Evolutionary conservation across 2,329 filamentous ascomycete species (phyloP), one percentile per base, ranked within the genome.

Genomic region (Epichloe festucae): DNA sequence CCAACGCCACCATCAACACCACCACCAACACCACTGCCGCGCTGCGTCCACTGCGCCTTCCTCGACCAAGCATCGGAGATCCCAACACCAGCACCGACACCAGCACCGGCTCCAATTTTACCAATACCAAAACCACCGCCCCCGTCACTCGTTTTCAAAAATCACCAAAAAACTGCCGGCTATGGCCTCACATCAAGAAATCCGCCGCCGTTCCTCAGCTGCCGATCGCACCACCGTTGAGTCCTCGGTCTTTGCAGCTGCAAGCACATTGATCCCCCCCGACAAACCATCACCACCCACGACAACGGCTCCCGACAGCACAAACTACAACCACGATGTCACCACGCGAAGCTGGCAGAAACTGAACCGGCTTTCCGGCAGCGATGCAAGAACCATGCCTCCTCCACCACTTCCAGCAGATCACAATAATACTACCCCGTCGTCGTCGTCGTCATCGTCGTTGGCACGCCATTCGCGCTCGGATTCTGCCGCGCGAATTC

Each of bases 401-500:
- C 63, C 64, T 56, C 67, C 71, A 15, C 67, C 70, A 6, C 59
- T 65, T 31, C 64, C 68, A 2, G 58, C 60, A 34, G 70, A 51
- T 4, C 21, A 70, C 52, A 71, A 74, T 53, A 43, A 74, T 53
- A 43, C 70, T 69, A 42, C n/a, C 49, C 15, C 70, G 46, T 70
- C 70, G 40, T 46, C 62, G 10, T 65, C 69, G 19, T 21, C n/a
- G n/a, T n/a, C n/a, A n/a, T 61, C 65, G 14, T 65, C 69, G 19
- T 21, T 21, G 46, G 70, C 70, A 40, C 73, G 75, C 40, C 73
- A 73, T 8, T 68, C 71, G 50, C 74, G 76, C 36, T 77, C 77
- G 14, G 72, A 72, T 15, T 80, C 78, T 5, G 67, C 75, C 14
- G 77, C 76, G 19, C 70, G 78, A 38, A 73, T 73, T 56, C 71